These are phyloP conservation scores for Porpolomopsis calyptriformis DNA, from an alignment of 768 basidiomycete species.

Conservation along the genomic window DNA sequence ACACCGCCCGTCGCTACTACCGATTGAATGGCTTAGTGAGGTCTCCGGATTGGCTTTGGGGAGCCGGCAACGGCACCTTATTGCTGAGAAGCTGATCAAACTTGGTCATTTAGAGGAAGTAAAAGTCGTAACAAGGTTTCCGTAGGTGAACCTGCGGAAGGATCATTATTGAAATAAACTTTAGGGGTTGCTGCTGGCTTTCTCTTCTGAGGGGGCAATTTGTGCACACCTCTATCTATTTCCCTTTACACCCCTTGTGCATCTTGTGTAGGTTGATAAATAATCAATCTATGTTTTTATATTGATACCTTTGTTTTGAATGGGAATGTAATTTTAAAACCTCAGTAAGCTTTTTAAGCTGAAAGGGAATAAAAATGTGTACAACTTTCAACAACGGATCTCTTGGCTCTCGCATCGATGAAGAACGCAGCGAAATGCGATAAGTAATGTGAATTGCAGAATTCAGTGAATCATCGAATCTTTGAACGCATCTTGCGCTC, in stretches of 20 bases:
- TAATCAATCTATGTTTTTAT: too few relatives aligned
- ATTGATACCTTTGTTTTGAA: too few relatives aligned
- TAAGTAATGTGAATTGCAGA: slow-evolving; percentile 77
- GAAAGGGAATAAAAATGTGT: slow-evolving; percentile 19
- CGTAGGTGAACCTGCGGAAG: slow-evolving; percentile 77
- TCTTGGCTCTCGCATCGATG: slow-evolving; percentile 74
- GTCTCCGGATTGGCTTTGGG: slow-evolving; percentile 68
- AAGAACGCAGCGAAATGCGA: slow-evolving; percentile 74
- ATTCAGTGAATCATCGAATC: slow-evolving; percentile 77
- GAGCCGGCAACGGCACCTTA: slow-evolving; percentile 40
- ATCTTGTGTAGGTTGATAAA: too few relatives aligned
- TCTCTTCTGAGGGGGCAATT: too few relatives aligned
- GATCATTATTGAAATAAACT: slow-evolving; percentile 63
- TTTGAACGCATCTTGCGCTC: slow-evolving; percentile 75
- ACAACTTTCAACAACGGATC: slow-evolving; percentile 49
- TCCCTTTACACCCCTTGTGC: too few relatives aligned
- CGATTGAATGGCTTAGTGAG: slow-evolving; percentile 88
- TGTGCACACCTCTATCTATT: too few relatives aligned
- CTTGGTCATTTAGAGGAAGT: slow-evolving; percentile 80
- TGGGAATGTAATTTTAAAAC: too few relatives aligned
- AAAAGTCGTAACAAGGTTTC: slow-evolving; percentile 78
- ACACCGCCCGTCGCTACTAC: slow-evolving; percentile 87
- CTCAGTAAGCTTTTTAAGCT: too few relatives aligned
- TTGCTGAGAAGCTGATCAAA: slow-evolving; percentile 53
- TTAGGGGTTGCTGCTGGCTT: too few relatives aligned